Conservation (phyloP, 768 basidiomycete genomes). For the Scleroderma citrinum region DNA sequence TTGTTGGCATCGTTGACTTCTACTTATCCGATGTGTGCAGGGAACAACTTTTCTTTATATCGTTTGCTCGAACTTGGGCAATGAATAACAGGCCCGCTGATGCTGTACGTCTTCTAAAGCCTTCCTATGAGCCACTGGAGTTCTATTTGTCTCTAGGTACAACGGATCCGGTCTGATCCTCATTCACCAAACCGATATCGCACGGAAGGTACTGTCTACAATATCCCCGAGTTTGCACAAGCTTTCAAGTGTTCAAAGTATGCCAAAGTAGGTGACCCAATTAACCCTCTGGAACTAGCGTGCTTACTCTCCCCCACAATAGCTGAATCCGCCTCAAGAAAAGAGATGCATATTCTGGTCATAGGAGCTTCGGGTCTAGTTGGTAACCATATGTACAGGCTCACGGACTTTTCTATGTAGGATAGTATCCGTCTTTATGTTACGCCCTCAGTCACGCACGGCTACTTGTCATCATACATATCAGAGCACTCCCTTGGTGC, state of each 20-base stretch:
- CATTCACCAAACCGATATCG: slow-evolving; percentile 80
- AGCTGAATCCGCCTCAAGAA: slow-evolving; percentile 82
- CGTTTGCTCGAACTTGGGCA: slow-evolving; percentile 87
- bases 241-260: slow-evolving; percentile 78
- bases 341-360: slow-evolving; percentile 81
- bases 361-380: slow-evolving; percentile 16
- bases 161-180: slow-evolving; percentile 80
- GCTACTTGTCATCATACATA: not conserved
- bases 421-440: not conserved
- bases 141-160: slow-evolving; percentile 40
- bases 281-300: not conserved
- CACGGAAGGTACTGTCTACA: slow-evolving; percentile 80
- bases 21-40: slow-evolving; percentile 29
- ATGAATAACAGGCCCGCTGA: slow-evolving; percentile 73
- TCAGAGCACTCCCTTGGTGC: slow-evolving; percentile 91
- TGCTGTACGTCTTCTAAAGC: slow-evolving; percentile 43
- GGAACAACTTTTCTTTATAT: slow-evolving; percentile 93
- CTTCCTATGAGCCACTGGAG: not conserved
- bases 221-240: slow-evolving; percentile 82
- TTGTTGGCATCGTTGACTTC: slow-evolving; percentile 5
- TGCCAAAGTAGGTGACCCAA: slow-evolving; percentile 54
- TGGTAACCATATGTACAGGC: not conserved
- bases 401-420: not conserved
- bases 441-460: not conserved
- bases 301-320: slow-evolving; percentile 4